Percentiles rank a stretch among this genome's conserved stretches.
These are phyloP conservation scores for Bremia lactucae DNA, from an alignment of 352 stramenopile genomes.

Conservation along the genomic window DNA sequence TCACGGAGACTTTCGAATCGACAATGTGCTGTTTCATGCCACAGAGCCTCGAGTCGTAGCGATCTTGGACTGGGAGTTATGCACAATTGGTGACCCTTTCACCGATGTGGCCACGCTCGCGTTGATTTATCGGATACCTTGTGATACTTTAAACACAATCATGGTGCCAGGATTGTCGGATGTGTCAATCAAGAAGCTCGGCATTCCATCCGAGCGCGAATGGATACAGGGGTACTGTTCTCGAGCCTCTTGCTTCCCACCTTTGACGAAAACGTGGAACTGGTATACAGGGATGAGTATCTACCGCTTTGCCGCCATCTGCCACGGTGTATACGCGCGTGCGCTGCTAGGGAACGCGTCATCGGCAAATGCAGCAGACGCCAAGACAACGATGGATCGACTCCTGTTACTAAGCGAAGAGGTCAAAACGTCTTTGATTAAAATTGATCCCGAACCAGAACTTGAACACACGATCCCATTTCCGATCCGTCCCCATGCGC, in stretches of 20 bases:
- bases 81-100: constrained; percentile 79
- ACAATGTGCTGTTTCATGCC: constrained; percentile 83
- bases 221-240: constrained; percentile 51
- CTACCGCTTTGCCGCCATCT: constrained; percentile 73
- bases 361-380: constrained; percentile 53
- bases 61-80: constrained; percentile 84
- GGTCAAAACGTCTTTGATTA: constrained; percentile 24
- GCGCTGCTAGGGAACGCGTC: constrained; percentile 70
- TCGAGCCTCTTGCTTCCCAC: constrained; percentile 38
- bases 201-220: constrained; percentile 53
- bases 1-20: constrained; percentile 82
- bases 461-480: constrained; percentile 54
- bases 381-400: constrained; percentile 59
- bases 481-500: constrained; percentile 65
- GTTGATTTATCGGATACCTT: constrained; percentile 40
- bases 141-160: constrained; percentile 30
- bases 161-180: constrained; percentile 42
- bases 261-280: constrained; percentile 46
- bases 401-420: constrained; percentile 35
- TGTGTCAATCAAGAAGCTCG: constrained; percentile 35
- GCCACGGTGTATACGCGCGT: constrained; percentile 70
- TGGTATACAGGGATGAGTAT: constrained; percentile 66
- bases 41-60: constrained; percentile 72
- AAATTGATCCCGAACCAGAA: constrained; percentile 39
- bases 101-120: constrained; percentile 63